Conservation (phyloP, 2,329 filamentous ascomycete species). For the Chrysosphaeria jannelii region DNA sequence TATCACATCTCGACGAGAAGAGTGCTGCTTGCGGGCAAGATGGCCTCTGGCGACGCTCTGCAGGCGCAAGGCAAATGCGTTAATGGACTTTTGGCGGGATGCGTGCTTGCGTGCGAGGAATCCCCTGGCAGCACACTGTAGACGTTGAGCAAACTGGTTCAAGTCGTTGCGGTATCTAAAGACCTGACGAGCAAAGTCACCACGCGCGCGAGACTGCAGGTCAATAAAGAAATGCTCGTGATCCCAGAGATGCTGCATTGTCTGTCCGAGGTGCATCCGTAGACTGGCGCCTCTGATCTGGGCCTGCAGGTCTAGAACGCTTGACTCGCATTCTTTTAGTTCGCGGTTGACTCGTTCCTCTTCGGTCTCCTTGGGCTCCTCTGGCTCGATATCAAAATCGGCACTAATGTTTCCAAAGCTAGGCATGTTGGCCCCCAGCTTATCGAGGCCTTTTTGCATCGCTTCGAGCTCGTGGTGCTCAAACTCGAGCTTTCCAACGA, state of each 20-base stretch:
- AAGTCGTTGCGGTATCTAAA: constrained; percentile 57
- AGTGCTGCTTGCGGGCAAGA: too few species aligned
- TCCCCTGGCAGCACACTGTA: constrained; percentile 57
- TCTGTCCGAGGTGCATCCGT: constrained; percentile 43
- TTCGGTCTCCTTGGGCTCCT: constrained; percentile 61
- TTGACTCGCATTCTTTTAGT: constrained; percentile 41
- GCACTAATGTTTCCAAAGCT: constrained; percentile 95
- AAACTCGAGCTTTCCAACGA: constrained; percentile 88
- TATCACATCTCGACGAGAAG: too few species aligned
- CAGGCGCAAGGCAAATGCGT: constrained; percentile 42
- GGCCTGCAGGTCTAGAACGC: constrained; percentile 55
- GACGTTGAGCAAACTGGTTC: constrained; percentile 44
- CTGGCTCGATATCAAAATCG: constrained; percentile 65
- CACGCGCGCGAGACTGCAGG: constrained; percentile 62
- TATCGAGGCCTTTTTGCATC: constrained; percentile 89
- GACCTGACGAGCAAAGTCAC: constrained; percentile 64
- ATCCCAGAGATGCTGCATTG: constrained; percentile 80
- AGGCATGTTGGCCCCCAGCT: constrained; percentile 81
- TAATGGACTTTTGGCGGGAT: constrained; percentile 33
- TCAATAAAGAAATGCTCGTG: constrained; percentile 49
- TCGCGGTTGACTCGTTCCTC: constrained; percentile 68
- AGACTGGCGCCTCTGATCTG: constrained; percentile 59
- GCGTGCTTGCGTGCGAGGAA: constrained; percentile 39
- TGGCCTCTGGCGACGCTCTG: too few species aligned
- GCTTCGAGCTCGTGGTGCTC: constrained; percentile 93